Conservation (phyloP, 441 rosid genomes). For the Isatis lusitanica region DNA sequence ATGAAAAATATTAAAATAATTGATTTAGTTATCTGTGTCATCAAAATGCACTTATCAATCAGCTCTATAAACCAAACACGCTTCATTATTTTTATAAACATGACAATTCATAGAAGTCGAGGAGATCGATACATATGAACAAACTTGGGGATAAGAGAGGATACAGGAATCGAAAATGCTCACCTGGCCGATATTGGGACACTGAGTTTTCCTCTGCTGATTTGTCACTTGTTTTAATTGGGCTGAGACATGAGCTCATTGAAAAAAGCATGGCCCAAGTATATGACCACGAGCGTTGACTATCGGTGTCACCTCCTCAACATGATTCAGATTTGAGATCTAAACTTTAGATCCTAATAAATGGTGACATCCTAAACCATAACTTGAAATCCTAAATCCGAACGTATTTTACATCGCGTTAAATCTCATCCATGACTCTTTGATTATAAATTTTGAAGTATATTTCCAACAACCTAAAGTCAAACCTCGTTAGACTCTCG, state of each 20-base stretch:
- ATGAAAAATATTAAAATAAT: too few species aligned
- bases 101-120: background rate
- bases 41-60: too few species aligned
- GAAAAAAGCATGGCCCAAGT: background rate
- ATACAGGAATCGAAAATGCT: background rate
- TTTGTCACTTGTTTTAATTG: background rate
- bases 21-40: too few species aligned
- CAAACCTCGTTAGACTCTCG: too few species aligned
- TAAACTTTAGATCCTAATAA: too few species aligned
- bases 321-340: background rate
- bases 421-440: too few species aligned
- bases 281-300: background rate
- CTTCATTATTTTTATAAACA: background rate
- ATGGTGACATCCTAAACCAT: too few species aligned
- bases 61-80: background rate
- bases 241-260: background rate
- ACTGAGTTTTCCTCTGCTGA: conserved; percentile 71
- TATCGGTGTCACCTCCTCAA: background rate
- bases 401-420: too few species aligned
- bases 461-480: too few species aligned
- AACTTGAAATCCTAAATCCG: too few species aligned
- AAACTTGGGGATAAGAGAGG: background rate
- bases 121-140: background rate
- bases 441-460: too few species aligned
- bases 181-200: conserved; percentile 96